Percentiles rank a stretch among this genome's conserved stretches.
Conservation (phyloP, 2,329 filamentous ascomycete genomes). For the Diaporthe vexans region DNA sequence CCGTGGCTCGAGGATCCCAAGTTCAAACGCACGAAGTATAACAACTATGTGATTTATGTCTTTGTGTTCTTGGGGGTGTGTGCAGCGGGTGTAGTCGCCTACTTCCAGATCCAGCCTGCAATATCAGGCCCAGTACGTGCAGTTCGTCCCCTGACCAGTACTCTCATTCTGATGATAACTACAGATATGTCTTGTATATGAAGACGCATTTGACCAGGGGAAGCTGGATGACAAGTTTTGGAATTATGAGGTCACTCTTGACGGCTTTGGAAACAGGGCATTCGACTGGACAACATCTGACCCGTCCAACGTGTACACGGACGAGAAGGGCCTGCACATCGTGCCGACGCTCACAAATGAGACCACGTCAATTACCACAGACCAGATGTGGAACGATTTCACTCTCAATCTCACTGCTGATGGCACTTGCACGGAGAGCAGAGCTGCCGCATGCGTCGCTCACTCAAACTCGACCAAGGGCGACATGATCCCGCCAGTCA, state of each 20-base stretch:
- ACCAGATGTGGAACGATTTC: conserved; percentile 56
- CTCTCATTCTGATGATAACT: conserved; percentile 18
- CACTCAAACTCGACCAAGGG: conserved; percentile 58
- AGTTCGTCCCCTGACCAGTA: not conserved
- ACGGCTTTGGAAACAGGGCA: conserved; percentile 61
- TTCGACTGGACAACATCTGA: conserved; percentile 70
- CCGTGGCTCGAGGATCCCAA: conserved; percentile 54
- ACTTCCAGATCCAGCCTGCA: conserved; percentile 47
- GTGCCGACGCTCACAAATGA: conserved; percentile 65
- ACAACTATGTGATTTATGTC: conserved; percentile 52
- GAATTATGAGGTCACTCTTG: conserved; percentile 45
- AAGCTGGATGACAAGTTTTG: conserved; percentile 38
- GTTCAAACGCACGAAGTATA: conserved; percentile 51
- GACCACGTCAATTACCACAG: conserved; percentile 54
- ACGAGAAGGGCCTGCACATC: conserved; percentile 65
- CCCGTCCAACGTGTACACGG: conserved; percentile 61
- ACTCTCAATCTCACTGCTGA: conserved; percentile 60
- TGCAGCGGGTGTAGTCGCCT: conserved; percentile 52
- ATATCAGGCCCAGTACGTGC: conserved; percentile 44
- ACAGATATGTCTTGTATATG: conserved; percentile 60
- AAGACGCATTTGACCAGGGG: conserved; percentile 59
- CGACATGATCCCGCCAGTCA: conserved; percentile 63
- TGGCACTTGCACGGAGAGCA: conserved; percentile 58
- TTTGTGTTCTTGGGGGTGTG: conserved; percentile 52
- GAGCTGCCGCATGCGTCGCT: conserved; percentile 54